Conservation (phyloP, 2,329 filamentous ascomycete species). For the Aspergillus novofumigatus region DNA sequence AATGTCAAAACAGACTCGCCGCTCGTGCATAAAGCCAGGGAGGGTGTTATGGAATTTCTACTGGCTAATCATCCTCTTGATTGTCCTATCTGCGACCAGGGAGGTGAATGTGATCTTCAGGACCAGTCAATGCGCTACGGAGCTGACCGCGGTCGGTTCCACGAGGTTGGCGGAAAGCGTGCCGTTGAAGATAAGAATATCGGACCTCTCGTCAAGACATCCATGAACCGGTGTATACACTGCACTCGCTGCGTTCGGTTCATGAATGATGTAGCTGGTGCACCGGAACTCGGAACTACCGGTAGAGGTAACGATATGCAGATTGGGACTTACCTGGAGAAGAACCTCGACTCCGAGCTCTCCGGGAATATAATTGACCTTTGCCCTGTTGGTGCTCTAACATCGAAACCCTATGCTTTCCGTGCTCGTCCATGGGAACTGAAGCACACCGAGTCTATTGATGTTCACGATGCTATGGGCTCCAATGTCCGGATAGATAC, state of each 20-base stretch:
- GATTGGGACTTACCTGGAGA: slow-evolving; percentile 96
- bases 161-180: slow-evolving; percentile 92
- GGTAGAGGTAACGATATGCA: slow-evolving; percentile 96
- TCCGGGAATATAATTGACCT: slow-evolving; percentile 98
- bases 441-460: slow-evolving; percentile 91
- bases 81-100: slow-evolving; percentile 97
- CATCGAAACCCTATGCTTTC: slow-evolving; percentile 97
- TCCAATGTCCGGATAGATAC: slow-evolving; percentile 94
- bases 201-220: slow-evolving; percentile 95
- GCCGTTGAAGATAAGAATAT: slow-evolving; percentile 99
- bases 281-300: slow-evolving; percentile 88
- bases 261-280: slow-evolving; percentile 93
- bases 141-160: slow-evolving; percentile 91
- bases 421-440: slow-evolving; percentile 94
- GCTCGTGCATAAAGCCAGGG: slow-evolving; percentile 92
- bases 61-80: slow-evolving; percentile 94
- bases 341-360: slow-evolving; percentile 87
- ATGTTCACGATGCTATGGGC: slow-evolving; percentile 87
- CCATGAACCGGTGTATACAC: slow-evolving; percentile 99
- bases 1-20: slow-evolving; percentile 98
- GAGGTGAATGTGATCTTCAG: slow-evolving; percentile 97
- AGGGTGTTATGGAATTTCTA: slow-evolving; percentile 98
- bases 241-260: slow-evolving; percentile 98
- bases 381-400: slow-evolving; percentile 93
- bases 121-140: slow-evolving; percentile 99